phyloP scores from a whole-genome alignment of 2,329 filamentous ascomycete species.

The Curvularia lunata region DNA sequence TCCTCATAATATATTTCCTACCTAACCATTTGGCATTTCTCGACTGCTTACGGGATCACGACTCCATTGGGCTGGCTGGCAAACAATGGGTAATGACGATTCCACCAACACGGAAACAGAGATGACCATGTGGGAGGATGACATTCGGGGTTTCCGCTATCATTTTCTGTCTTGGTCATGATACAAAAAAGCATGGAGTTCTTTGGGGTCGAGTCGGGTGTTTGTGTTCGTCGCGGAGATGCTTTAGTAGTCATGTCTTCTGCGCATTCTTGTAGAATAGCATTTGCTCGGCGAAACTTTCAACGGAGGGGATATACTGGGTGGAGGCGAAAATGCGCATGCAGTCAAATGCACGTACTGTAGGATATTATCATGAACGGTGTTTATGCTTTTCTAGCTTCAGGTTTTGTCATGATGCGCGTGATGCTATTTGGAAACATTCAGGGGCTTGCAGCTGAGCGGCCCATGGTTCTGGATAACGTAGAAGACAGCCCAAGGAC shows the following conservation, averaged over 20 bases:
- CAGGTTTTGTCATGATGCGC: background rate
- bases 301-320: conserved; percentile 13
- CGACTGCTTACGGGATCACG: conserved; percentile 26
- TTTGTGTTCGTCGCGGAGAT: conserved; percentile 18
- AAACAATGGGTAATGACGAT: conserved; percentile 28
- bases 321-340: conserved; percentile 12
- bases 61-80: conserved; percentile 35
- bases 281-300: conserved; percentile 29
- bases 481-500: background rate
- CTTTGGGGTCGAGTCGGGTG: conserved; percentile 18
- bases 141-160: conserved; percentile 15
- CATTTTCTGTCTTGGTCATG: conserved; percentile 18
- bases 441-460: background rate
- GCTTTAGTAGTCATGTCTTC: conserved; percentile 22
- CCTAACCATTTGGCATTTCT: conserved; percentile 21
- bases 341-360: conserved; percentile 24
- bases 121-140: conserved; percentile 7
- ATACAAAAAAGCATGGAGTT: conserved; percentile 29
- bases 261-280: conserved; percentile 32
- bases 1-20: conserved; percentile 25
- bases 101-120: conserved; percentile 15
- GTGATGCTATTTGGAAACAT: background rate
- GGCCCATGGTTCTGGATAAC: background rate
- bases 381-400: conserved; percentile 12
- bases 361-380: conserved; percentile 30